Base-by-base conservation (phyloP, 805 yeast species). In the Saturnispora mendoncae region DNA sequence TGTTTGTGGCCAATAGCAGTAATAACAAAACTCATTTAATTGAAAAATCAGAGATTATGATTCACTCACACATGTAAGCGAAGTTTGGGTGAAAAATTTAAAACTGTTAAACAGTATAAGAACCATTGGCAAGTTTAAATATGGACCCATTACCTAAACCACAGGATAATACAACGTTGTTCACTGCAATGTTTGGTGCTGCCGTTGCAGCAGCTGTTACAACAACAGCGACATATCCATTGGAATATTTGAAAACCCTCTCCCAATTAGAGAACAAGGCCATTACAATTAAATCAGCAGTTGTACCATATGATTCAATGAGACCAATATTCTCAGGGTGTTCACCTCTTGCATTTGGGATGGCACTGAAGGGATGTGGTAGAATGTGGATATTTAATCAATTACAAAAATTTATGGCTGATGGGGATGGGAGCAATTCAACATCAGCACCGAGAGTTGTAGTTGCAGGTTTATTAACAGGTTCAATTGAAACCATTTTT, bases 381-480 rank as follows among this genome's bases (percentile, higher is more conserved):
- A 64, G 97, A 43, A 77, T 88, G 52, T 65, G 78, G 20, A 72
- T 81, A 37, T 90, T 84, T 65, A 83, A 85, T 47, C 74, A 78
- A 64, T 78, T 81, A 43, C 76, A 86, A 19, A 72, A 77, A 52
- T 74, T 83, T 57, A 68, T 74, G 83, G 68, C 80, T 3, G 74
- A 73, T 24, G 72, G 79, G 3, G 74, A 72, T 23, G 72, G 68
- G 15, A 62, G 61, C 39, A 74, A 78, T n/a, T 71, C 76, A 47
- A 69, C 85, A 3, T 70, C 80, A 6, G 94, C 94, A 1, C 90
- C 94, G 8, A 69, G 86, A 51, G 71, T 85, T 31, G 83, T 85
- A 6, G 77, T 83, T 44, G 95, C 96, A 3, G 95, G 94, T 8
- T 51, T 74, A 48, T 72, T 85, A 66, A 83, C 95, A 4, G 97